These are phyloP conservation scores for Odontarrhena argentea DNA, from an alignment of 345 rosid genomes.

Conservation along the genomic window DNA sequence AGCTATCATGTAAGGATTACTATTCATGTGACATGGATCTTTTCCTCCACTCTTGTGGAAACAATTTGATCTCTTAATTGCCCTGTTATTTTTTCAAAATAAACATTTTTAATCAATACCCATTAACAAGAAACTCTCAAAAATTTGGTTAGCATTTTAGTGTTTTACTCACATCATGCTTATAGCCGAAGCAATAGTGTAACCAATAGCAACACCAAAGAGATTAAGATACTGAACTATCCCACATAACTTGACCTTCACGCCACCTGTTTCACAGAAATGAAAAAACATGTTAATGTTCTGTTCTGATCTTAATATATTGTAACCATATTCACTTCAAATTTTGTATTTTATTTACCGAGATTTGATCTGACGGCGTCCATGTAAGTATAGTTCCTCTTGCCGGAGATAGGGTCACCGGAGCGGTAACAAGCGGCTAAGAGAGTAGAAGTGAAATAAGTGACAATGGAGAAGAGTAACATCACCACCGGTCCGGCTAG, in stretches of 20 bases:
- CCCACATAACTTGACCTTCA: conserved; percentile 45
- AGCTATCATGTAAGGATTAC: conserved; percentile 74
- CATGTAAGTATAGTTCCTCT: conserved; percentile 48
- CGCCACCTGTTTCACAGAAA: conserved; percentile 34
- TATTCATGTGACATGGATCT: conserved; percentile 74
- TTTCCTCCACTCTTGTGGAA: conserved; percentile 66
- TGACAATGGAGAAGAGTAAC: conserved; percentile 47
- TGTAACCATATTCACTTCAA: not conserved
- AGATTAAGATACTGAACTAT: conserved; percentile 44
- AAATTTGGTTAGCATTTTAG: conserved; percentile 2
- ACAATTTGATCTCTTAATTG: conserved; percentile 79
- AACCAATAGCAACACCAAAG: conserved; percentile 53
- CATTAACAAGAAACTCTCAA: not conserved
- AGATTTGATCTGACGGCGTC: conserved; percentile 49
- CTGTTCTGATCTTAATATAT: not conserved
- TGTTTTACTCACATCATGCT: conserved; percentile 49
- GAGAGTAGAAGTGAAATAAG: conserved; percentile 49
- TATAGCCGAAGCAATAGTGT: conserved; percentile 54
- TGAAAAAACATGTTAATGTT: conserved; percentile 2
- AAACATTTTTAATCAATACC: not conserved
- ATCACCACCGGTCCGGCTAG: conserved; percentile 52
- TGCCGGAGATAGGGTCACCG: conserved; percentile 48
- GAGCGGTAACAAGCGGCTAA: conserved; percentile 49
- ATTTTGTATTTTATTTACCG: conserved; percentile 30
- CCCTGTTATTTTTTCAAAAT: conserved; percentile 48